Percentiles rank a stretch among this genome's conserved stretches.
Evolutionary conservation across 1,284 basidiomycete genomes (phyloP).

Genomic region (Ganoderma multipileum): DNA sequence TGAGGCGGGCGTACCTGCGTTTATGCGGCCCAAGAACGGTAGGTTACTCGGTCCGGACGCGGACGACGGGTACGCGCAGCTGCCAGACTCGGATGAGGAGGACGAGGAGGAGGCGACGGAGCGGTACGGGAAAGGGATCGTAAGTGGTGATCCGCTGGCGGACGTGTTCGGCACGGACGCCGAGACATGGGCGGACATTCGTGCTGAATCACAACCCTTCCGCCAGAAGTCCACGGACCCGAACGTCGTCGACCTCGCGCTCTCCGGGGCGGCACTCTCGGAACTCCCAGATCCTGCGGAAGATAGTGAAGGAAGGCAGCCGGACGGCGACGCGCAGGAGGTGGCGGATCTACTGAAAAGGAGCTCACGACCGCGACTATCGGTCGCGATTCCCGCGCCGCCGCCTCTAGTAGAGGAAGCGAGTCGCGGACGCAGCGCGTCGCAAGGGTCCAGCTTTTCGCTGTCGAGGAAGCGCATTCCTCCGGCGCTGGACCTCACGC

Average conservation of each 20-base stretch:
- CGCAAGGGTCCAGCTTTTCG: conserved; percentile 30
- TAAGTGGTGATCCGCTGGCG: conserved; percentile 47
- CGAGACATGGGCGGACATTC: conserved; percentile 67
- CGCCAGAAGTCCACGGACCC: conserved; percentile 43
- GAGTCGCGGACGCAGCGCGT: conserved; percentile 35
- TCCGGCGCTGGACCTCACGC: conserved; percentile 55
- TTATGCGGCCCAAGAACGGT: conserved; percentile 35
- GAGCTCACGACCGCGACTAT: conserved; percentile 43
- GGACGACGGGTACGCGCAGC: conserved; percentile 29
- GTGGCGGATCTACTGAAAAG: conserved; percentile 36
- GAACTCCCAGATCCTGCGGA: conserved; percentile 44
- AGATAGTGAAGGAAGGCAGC: conserved; percentile 30
- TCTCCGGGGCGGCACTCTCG: conserved; percentile 56
- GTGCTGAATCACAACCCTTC: conserved; percentile 36
- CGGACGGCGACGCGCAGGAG: conserved; percentile 35
- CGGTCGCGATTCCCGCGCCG: conserved; percentile 41
- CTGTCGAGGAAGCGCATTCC: conserved; percentile 47
- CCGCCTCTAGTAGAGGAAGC: conserved; percentile 20
- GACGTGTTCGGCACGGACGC: conserved; percentile 65
- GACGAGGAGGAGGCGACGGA: conserved; percentile 36
- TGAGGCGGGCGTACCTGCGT: conserved; percentile 41
- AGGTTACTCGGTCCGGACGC: conserved; percentile 31
- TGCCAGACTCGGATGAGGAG: conserved; percentile 31
- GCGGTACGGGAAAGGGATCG: conserved; percentile 27
- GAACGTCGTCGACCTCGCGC: conserved; percentile 58